Conservation (phyloP, 768 basidiomycete genomes). For the Psilocybe tampanensis region DNA sequence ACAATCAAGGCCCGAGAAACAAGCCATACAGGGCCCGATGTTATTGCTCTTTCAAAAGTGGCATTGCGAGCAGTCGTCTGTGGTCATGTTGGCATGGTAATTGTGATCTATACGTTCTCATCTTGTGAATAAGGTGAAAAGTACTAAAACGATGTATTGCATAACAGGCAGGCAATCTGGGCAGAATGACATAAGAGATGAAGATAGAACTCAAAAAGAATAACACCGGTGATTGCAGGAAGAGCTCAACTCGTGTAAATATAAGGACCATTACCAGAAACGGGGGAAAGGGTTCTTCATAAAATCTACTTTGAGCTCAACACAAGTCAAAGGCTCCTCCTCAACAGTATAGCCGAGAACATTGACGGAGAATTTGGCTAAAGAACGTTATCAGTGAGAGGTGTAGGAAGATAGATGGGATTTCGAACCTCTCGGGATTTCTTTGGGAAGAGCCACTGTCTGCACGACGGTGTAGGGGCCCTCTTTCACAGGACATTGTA, state of each 20-base stretch:
- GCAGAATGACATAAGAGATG: not conserved
- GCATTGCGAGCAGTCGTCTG: too few relatives aligned
- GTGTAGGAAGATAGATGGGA: not conserved
- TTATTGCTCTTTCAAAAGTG: too few relatives aligned
- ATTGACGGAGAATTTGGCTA: conserved; percentile 83
- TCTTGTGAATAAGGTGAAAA: too few relatives aligned
- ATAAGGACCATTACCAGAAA: conserved; percentile 29
- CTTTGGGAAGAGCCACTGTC: conserved; percentile 84
- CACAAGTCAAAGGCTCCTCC: conserved; percentile 79
- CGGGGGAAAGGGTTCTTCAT: conserved; percentile 45
- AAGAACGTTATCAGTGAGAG: conserved; percentile 5
- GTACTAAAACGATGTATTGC: not conserved
- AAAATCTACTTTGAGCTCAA: conserved; percentile 81
- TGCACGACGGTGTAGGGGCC: conserved; percentile 78
- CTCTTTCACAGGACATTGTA: conserved; percentile 83
- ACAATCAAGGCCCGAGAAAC: too few relatives aligned
- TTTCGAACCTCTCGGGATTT: conserved; percentile 81
- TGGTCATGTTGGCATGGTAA: too few relatives aligned
- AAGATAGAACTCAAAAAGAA: not conserved
- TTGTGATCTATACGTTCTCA: too few relatives aligned
- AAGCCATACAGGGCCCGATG: too few relatives aligned
- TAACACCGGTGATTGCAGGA: not conserved
- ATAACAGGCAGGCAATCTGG: not conserved
- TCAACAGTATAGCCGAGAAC: conserved; percentile 71
- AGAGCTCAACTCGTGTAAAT: not conserved